These are phyloP conservation scores for Apiotrichum mycotoxinovorans DNA, from an alignment of 1,284 basidiomycete genomes.

Conservation along the genomic window DNA sequence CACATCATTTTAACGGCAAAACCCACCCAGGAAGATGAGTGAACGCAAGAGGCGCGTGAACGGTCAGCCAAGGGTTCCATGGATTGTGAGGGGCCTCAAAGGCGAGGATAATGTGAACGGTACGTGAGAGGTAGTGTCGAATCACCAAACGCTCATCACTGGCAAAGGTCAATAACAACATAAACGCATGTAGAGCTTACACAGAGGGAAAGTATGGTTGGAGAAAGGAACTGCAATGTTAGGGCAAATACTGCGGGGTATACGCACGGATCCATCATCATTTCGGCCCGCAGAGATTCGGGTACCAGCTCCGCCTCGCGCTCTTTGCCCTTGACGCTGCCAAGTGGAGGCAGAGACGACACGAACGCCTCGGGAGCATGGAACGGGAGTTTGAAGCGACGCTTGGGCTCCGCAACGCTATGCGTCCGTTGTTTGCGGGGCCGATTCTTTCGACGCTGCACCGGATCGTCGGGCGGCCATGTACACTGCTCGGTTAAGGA, in stretches of 20 bases:
- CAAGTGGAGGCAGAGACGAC: conserved; percentile 20
- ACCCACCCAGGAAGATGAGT: conserved; percentile 38
- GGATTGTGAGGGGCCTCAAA: conserved; percentile 35
- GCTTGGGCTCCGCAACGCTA: conserved; percentile 19
- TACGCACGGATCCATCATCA: conserved; percentile 46
- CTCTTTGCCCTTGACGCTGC: conserved; percentile 25
- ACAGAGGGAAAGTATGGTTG: conserved; percentile 41
- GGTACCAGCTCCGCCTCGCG: conserved; percentile 25
- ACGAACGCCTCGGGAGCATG: conserved; percentile 21
- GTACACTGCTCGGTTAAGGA: conserved; percentile 19
- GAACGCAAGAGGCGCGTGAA: conserved; percentile 44
- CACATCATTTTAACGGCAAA: neutral
- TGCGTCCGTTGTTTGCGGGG: conserved; percentile 19
- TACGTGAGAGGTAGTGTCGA: conserved; percentile 43
- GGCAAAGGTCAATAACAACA: neutral
- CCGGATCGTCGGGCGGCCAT: conserved; percentile 35
- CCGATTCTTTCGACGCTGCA: conserved; percentile 30
- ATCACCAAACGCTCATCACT: conserved; percentile 44
- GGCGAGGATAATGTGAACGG: conserved; percentile 43
- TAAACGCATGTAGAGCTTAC: conserved; percentile 19
- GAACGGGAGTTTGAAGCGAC: conserved; percentile 23
- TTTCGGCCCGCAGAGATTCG: conserved; percentile 26
- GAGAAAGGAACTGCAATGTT: conserved; percentile 32
- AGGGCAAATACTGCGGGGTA: neutral
- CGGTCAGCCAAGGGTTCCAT: conserved; percentile 45